Evolutionary conservation across 106 monocot genomes (phyloP), one percentile per base, ranked within the genome.

Genomic region (Narthecium ossifragum): DNA sequence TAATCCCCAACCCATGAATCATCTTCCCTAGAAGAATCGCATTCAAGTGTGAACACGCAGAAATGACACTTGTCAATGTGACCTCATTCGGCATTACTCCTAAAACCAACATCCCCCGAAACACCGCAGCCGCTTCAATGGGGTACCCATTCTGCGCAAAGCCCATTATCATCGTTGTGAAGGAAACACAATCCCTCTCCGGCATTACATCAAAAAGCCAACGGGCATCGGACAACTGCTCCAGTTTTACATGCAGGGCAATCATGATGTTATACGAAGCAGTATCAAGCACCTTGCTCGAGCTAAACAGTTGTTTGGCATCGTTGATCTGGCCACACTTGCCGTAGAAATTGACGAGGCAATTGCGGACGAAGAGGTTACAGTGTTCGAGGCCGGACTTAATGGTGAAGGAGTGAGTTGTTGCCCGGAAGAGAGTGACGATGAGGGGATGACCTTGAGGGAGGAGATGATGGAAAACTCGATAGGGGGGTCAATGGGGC

Each of bases 11-110:
- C 3, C 51, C 72, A 33, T 90, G 90, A n/a, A 68, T 17, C 43
- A 73, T 37, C 31, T 36, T 75, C 26, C 63, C 73, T 2, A 31
- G 34, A 20, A n/a, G 21, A 46, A 64, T 18, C 4, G 31, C 32
- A 5, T 18, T 34, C 9, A 63, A 3, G 46, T 28, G 65, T 8
- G 78, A 51, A 46, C 70, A 76, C 33, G 76, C 69, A 5, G 78
- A 75, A 26, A 85, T 34, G 26, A 79, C 78, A 15, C 60, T 61
- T 1, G 79, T 75, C 6, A 90, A 31, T 2, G 85, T 82, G 52
- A 90, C 78, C 31, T 82, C 90, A 18, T 72, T 82, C 12, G 82
- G 79, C 24, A 3, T 27, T 8, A 82, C 76, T 1, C 57, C 73
- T 2, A 25, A 49, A 12, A 39, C 51, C 61, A 57, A 17, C 90